Base-by-base conservation (phyloP, 1,284 basidiomycete genomes). In the Tilletia horrida region DNA sequence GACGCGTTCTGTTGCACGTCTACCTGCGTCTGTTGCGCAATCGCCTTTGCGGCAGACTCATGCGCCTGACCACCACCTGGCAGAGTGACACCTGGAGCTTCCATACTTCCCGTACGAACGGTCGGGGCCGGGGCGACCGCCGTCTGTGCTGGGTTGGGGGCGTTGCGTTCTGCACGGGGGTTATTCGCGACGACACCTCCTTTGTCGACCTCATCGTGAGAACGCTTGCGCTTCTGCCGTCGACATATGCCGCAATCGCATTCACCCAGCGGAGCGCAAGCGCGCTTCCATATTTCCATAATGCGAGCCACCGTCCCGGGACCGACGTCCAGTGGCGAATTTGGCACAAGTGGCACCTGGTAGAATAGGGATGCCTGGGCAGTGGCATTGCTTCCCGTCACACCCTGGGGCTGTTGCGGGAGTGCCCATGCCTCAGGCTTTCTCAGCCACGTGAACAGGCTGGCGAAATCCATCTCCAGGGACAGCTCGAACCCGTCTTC, bases 151-250 rank as follows among this genome's bases (percentile, higher is more conserved):
- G 13, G 55, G 29, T 59, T 31, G 16, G 14, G 27, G 2, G 27
- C 25, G 27, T 4, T 1, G 3, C 13, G 21, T 0, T 25, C 21
- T 52, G 50, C 50, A 13, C 27, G 23, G 23, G 21, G 16, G 27
- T 52, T 48, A 18, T 48, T 48, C 4, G 18, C 45, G 16, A 18
- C 45, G 25, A 6, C 50, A 27, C 3, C 50, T 8, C 21, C 50
- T 18, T 6, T 6, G 50, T 27, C 55, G 55, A 25, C 31, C 55
- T 62, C 61, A n/a, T 62, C 61, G 16, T 62, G 42, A 31, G 42
- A 43, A 3, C 61, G 61, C 23, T 62, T 62, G 25, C 61, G 61
- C 61, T 62, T 62, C 42, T 45, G 40, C 11, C 61, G 61, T 21
- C 42, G 43, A 25, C 61, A 62, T 3, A 62, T 62, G 3, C 43